Base-by-base conservation (phyloP, 2,329 filamentous ascomycete species). In the Chrysosporium keratinophilum region DNA sequence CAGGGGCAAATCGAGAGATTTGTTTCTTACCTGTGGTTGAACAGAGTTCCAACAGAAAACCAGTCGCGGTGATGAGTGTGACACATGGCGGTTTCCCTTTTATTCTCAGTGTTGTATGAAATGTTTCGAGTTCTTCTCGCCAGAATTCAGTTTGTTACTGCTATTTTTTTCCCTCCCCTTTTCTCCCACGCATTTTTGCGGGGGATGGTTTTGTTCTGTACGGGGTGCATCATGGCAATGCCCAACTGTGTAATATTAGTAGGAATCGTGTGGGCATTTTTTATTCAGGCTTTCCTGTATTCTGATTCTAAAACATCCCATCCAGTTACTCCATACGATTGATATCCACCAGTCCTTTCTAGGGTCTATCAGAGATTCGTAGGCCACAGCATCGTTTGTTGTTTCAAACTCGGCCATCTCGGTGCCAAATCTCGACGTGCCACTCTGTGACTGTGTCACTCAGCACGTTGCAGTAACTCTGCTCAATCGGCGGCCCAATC, bases 1-100 rank as follows among this genome's bases (percentile, higher is more conserved):
- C 19, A 40, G 35, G 39, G 15, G n/a, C 48, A 50, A 50, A 43
- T 50, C 48, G 39, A 28, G 34, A 20, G 48, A 50, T 50, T 50
- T 50, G 48, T 42, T 10, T 42, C 33, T n/a, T 3, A 33, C 10
- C 6, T 50, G 47, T 50, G 39, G 39, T 39, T 15, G 23, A 23
- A 15, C 7, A 43, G n/a, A 15, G 20, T 41, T 17, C 4, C 33
- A 43, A 34, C 9, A n/a, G 34, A 31, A 15, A 40, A 39, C 10
- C 15, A 23, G 17, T 31, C 15, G 35, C 19, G 15, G 7, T 23
- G 45, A 23, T 6, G 34, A 23, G 17, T 5, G 6, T 40, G 34
- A 34, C 23, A 28, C 23, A 28, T 40, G 14, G 15, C 17, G 20
- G 17, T 20, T 23, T 20, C 5, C n/a, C 34, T 34, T 20, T 42